A percentile compares a stretch with the other conserved stretches of the same genome.
Evolutionary conservation across 495 filamentous ascomycete species (phyloP).

Genomic region (Daldinia concentrica): DNA sequence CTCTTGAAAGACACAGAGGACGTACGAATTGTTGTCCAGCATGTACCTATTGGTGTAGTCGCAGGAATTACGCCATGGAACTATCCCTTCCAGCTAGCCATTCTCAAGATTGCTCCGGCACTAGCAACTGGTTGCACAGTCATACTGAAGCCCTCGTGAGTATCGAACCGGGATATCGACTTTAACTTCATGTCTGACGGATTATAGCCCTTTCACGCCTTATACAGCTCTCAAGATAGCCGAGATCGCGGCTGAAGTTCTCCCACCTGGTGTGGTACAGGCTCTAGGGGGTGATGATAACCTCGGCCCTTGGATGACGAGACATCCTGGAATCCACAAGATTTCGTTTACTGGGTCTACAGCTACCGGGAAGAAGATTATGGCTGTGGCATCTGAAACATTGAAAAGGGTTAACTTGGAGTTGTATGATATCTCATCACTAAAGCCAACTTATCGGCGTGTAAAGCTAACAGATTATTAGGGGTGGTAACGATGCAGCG

Average conservation of each 20-base stretch:
- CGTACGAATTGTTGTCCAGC: background rate
- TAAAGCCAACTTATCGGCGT: background rate
- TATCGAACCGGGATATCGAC: background rate
- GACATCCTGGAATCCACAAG: background rate
- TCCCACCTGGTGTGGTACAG: background rate
- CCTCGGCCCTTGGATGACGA: conserved; percentile 4
- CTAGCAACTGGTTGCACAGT: background rate
- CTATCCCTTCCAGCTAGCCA: background rate
- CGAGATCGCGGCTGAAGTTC: background rate
- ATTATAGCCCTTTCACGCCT: background rate
- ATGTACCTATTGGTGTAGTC: background rate
- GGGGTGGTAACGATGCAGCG: background rate
- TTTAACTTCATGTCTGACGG: background rate
- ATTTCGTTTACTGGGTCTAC: background rate
- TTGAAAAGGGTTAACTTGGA: background rate
- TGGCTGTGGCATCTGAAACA: background rate
- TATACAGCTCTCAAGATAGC: background rate
- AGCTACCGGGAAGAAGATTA: conserved; percentile 1
- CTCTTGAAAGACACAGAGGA: background rate
- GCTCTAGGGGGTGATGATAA: background rate
- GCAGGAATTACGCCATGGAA: background rate
- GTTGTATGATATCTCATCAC: background rate
- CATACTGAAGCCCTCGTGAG: conserved; percentile 1
- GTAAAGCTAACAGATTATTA: background rate
- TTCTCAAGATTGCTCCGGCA: background rate